Base-by-base conservation (phyloP, 2,329 filamentous ascomycete species). In the Cordyceps fumosorosea region DNA sequence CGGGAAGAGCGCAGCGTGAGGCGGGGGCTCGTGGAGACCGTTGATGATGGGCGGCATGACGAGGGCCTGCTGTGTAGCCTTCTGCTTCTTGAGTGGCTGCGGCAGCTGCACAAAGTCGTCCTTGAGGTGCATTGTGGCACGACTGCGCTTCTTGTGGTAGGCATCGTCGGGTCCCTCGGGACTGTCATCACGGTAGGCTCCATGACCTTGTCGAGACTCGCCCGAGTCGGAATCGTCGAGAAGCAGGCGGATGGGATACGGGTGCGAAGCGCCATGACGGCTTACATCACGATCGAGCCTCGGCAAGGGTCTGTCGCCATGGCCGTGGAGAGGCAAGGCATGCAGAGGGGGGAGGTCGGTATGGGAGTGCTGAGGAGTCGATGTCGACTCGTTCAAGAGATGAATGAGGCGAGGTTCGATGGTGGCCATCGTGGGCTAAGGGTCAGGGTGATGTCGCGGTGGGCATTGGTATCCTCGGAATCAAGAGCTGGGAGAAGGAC, bases 361-460 rank as follows among this genome's bases (percentile, higher is more conserved):
- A 65, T 79, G 77, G 68, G 75, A 77, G 67, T 76, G 74, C 66
- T 78, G 78, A 52, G 80, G 78, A 65, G 77, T 77, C 48, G 61
- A 53, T 22, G 77, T 77, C 55, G 78, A 79, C 69, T 84, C 81
- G 73, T 87, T 87, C 69, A 87, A 77, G 66, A 87, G 75, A 72
- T 87, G 84, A 71, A 87, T 88, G 67, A 88, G 78, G 70, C 84
- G 83, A 70, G 85, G 85, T 80, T 88, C 85, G 75, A 87, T 87
- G 70, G 84, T 87, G 67, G 83, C 83, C 83, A 85, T 85, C 74
- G 73, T 83, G 78, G 70, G 67, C 68, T 68, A 64, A 64, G 60
- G 60, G 65, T 66, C 24, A 61, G 62, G 65, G 62, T 64, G 61
- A 66, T 69, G 64, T 65, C 67, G 68, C 66, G 70, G 70, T 65